Base-by-base conservation (phyloP, 768 basidiomycete species). In the Kwoniella heveanensis region DNA sequence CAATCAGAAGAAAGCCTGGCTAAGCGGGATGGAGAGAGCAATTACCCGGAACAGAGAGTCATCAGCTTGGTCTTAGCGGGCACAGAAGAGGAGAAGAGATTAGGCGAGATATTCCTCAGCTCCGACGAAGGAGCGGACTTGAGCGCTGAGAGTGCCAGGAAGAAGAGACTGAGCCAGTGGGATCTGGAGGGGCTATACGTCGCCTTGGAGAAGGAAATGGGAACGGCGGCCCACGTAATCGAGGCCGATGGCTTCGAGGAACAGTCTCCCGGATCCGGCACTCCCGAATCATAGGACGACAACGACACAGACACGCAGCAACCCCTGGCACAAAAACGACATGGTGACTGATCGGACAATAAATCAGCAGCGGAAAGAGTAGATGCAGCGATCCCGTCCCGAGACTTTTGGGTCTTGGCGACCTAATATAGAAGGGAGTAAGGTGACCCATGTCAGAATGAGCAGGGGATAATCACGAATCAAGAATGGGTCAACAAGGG, bases 61-160 rank as follows among this genome's bases (percentile, higher is more conserved):
- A 55, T 67, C 12, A 62, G 58, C 24, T 7, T 67, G 13, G 66
- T 67, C 9, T 58, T 59, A 57, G 50, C n/a, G 6, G 66, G 61
- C 6, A 58, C 48, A 19, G 66, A 59, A 29, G 66, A 67, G 10
- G 60, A 67, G 51, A 55, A 50, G 57, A 62, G 60, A 22, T 32
- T 67, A 50, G 51, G 44, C 22, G 57, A 63, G 26, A 5, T 67
- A 25, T 67, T 67, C 53, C 49, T 53, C 32, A 24, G 36, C 12
- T 2, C 25, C 4, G 51, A 27, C 5, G 46, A 6, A 15, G 53
- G 26, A 10, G 32, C 15, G 3, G 21, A 1, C 3, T 9, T 26
- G 10, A 44, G 4, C 3, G 4, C 39, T 8, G 17, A 9, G 17
- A 44, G 15, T 44, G n/a, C n/a, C n/a, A 44, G 39, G 39, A 55